Evolutionary conservation across 371 early-diverging fungal genomes (phyloP), one percentile per base, ranked within the genome.

Genomic region (Conidiobolus incongruus): DNA sequence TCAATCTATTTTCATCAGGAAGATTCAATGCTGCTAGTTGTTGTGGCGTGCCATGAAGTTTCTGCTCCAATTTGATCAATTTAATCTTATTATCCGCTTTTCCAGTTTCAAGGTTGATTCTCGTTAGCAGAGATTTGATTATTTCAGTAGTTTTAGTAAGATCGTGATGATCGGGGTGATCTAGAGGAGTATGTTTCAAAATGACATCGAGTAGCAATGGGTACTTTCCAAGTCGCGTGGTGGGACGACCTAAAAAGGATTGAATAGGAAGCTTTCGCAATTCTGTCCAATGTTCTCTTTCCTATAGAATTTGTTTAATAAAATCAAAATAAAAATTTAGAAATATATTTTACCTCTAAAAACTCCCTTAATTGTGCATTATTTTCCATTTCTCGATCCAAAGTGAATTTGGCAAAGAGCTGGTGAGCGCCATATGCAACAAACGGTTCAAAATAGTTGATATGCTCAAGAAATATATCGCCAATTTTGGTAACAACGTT

Each of bases 341-440:
- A n/a, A n/a, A n/a, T n/a, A n/a, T n/a, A n/a, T n/a, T n/a, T n/a
- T n/a, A n/a, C n/a, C 52, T 69, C 67, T 11, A 88, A 66, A 57
- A 85, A 89, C 47, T 67, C 63, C 16, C 63, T 66, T 43, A 93
- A 77, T 12, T 47, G 55, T 12, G 59, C 52, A 48, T 87, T 86
- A 17, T 48, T 58, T 20, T 63, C 61, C 48, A 70, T 72, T 44
- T 89, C 92, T 1, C 65, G 66, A 28, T 88, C 90, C 38, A 91
- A 68, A 12, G 64, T 62, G 51, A 81, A 69, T 54, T 83, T 82
- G 33, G 81, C 77, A 53, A 74, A 73, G 22, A 79, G 69, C 53
- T 90, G 89, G 52, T 83, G 77, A 2, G 82, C 77, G 26, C 90
- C 87, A 57, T 93, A 93, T 24, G 68, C 66, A 8, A 90, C 77